Evolutionary conservation across 2,329 filamentous ascomycete species (phyloP).

Genomic region (Calonectria pseudoreteaudii): DNA sequence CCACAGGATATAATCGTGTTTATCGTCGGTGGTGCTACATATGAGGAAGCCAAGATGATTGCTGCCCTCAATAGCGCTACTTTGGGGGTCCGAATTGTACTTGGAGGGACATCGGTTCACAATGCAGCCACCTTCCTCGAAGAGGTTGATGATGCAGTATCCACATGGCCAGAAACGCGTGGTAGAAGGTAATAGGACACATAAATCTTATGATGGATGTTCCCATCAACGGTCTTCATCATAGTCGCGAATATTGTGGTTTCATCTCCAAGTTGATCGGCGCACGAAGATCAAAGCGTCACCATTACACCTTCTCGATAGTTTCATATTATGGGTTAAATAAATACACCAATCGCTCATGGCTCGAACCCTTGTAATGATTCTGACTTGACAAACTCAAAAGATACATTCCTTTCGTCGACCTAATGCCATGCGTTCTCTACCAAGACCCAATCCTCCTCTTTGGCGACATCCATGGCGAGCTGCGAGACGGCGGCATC

Average conservation of each 20-base stretch:
- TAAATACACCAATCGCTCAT: conserved; percentile 21
- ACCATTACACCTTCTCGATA: conserved; percentile 13
- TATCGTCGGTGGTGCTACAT: conserved; percentile 92
- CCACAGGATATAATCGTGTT: conserved; percentile 97
- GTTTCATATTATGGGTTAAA: conserved; percentile 26
- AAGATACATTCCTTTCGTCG: conserved; percentile 30
- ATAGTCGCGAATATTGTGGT: neutral
- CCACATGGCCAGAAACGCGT: conserved; percentile 81
- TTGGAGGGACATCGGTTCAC: conserved; percentile 89
- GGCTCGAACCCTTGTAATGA: neutral
- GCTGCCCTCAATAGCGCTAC: conserved; percentile 94
- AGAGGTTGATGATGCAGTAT: conserved; percentile 90
- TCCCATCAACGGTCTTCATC: neutral
- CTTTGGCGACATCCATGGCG: conserved; percentile 33
- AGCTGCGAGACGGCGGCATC: conserved; percentile 31
- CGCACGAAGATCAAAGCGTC: neutral
- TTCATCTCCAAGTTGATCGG: neutral
- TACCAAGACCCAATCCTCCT: conserved; percentile 39
- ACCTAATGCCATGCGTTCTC: conserved; percentile 45
- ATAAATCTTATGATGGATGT: no score
- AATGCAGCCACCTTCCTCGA: conserved; percentile 91
- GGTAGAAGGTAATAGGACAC: conserved; percentile 38
- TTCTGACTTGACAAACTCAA: conserved; percentile 20
- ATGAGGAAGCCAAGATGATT: conserved; percentile 96
- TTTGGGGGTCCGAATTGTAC: conserved; percentile 87